Evolutionary conservation across 768 basidiomycete genomes (phyloP), one percentile per base, ranked within the genome.

Genomic region (Gautieria morchelliformis): DNA sequence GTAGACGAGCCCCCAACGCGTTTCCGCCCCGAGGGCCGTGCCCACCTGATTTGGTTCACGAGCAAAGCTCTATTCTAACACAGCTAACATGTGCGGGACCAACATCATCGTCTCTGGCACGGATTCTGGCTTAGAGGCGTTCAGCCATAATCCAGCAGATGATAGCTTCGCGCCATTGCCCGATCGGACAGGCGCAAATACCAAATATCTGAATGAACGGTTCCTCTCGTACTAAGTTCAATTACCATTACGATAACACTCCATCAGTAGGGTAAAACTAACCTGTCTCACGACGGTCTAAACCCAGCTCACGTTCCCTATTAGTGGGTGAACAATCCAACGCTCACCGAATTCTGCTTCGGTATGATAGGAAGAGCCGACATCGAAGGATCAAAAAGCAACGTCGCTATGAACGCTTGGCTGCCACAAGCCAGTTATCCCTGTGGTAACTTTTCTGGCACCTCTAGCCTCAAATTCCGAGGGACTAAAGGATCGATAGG

Each of bases 191-290:
- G 80, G 75, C 71, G 78, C 82, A 84, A 82, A 83, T 81, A 84
- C 83, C 83, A 84, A 84, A 79, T 84, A 82, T 83, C 81, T 80
- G 83, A 83, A 85, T 82, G 78, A 80, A 80, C 80, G 75, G 83
- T 85, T 84, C 83, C 83, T 84, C 82, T 83, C 78, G 80, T 84
- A 84, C 83, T 84, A 82, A 80, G 81, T 79, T 80, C 78, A 80
- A 84, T 83, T 84, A 82, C 81, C 80, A 76, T 84, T 79, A 77
- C 76, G 78, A 82, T 73, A 75, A 83, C 80, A 11, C 79, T 79
- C 77, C 82, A 84, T 83, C 81, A 84, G 81, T 82, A 85, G 82
- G 81, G 82, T 84, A 85, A 84, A 84, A 85, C 82, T 84, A 85
- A 84, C 82, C 83, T 84, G 81, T 85, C 83, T 83, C 82, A 84